Evolutionary conservation across 2,329 filamentous ascomycete species (phyloP).

Genomic region (Macrophomina phaseolina): DNA sequence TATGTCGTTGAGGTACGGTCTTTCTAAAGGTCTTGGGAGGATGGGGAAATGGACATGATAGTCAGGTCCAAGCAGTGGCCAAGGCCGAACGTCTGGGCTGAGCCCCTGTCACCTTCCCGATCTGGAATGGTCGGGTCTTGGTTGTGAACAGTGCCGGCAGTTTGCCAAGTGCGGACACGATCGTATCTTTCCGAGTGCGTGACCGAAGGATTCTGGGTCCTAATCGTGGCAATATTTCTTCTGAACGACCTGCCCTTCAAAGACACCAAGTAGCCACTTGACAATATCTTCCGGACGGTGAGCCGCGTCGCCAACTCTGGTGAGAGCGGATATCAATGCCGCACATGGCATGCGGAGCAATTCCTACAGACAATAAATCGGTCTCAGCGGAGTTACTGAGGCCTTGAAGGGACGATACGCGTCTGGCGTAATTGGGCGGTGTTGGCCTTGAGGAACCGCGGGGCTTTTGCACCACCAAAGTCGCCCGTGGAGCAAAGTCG

Average conservation of each 20-base stretch:
- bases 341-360: too few relatives aligned
- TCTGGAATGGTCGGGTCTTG: neutral
- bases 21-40: neutral
- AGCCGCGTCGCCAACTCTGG: neutral
- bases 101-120: neutral
- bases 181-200: neutral
- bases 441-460: too few relatives aligned
- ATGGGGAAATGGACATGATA: conserved; percentile 1
- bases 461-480: too few relatives aligned
- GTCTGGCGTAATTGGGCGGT: too few relatives aligned
- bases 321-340: neutral
- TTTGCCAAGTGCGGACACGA: conserved; percentile 10
- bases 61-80: conserved; percentile 14
- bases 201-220: neutral
- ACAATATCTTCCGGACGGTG: neutral
- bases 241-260: neutral
- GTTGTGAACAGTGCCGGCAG: neutral
- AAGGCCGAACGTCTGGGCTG: neutral
- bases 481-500: too few relatives aligned
- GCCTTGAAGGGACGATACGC: too few relatives aligned
- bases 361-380: too few relatives aligned
- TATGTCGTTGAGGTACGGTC: neutral
- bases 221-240: neutral
- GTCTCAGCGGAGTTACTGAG: too few relatives aligned
- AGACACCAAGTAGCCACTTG: neutral